phyloP scores from a whole-genome alignment of 345 rosid species.

The Corchorus capsularis region DNA sequence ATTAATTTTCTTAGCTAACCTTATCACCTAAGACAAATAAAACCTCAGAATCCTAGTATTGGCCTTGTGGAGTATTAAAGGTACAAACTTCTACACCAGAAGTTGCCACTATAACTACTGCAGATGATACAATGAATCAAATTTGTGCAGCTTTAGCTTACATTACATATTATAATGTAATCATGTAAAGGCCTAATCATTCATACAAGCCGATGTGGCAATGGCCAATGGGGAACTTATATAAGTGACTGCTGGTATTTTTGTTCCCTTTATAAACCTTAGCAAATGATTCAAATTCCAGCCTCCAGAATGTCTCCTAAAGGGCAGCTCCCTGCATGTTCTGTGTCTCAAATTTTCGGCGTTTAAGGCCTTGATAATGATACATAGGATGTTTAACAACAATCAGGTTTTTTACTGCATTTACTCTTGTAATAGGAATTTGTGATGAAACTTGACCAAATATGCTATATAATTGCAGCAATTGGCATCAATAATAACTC shows the following conservation, averaged over 20 bases:
- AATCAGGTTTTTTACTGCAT: no score
- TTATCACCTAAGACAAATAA: neutral
- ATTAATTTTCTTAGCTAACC: neutral
- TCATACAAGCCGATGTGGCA: neutral
- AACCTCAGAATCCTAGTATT: neutral
- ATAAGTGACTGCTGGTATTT: neutral
- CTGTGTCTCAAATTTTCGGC: neutral
- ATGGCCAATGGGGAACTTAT: neutral
- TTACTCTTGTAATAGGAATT: neutral
- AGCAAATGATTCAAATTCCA: neutral
- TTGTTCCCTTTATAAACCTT: neutral
- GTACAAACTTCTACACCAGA: neutral
- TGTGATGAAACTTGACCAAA: neutral
- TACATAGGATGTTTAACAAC: no score
- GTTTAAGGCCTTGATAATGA: neutral
- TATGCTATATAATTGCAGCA: neutral
- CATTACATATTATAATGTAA: neutral
- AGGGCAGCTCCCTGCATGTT: neutral
- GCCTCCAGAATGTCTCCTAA: neutral
- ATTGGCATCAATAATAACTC: neutral
- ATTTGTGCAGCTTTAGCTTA: neutral
- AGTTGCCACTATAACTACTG: neutral
- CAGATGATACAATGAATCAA: neutral
- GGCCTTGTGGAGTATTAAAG: neutral
- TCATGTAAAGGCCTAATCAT: neutral